Evolutionary conservation across 352 stramenopile genomes (phyloP).

Genomic region (Phytopythium kandeliae): DNA sequence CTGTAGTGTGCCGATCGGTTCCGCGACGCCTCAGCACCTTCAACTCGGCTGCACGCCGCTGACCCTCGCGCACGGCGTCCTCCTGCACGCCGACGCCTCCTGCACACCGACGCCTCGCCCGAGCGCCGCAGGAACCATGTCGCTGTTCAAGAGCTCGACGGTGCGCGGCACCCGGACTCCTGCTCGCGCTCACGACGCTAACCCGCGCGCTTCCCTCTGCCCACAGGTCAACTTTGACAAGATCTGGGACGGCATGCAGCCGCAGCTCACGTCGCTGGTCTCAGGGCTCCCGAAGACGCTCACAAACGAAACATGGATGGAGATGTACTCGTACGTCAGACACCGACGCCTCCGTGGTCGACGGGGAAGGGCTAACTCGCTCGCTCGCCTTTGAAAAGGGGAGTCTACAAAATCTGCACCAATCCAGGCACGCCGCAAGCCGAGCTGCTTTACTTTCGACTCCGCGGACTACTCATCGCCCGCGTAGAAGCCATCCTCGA

Average conservation of each 20-base stretch:
- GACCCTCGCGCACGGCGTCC: no score
- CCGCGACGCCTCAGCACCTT: no score
- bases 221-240: slow-evolving; percentile 81
- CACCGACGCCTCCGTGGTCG: background rate
- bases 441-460: slow-evolving; percentile 77
- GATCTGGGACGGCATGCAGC: slow-evolving; percentile 81
- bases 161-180: slow-evolving; percentile 1
- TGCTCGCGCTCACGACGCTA: background rate
- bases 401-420: slow-evolving; percentile 88
- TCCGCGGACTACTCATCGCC: slow-evolving; percentile 59
- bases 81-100: no score
- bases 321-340: slow-evolving; percentile 82
- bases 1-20: no score
- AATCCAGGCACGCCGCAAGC: slow-evolving; percentile 74
- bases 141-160: slow-evolving; percentile 74
- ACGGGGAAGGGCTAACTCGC: no score
- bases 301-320: slow-evolving; percentile 80
- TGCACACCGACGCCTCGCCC: no score
- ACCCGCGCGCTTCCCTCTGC: background rate
- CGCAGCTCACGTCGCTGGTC: slow-evolving; percentile 64
- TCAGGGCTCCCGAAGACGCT: slow-evolving; percentile 60
- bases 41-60: no score
- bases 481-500: slow-evolving; percentile 62
- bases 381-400: slow-evolving; percentile 17
- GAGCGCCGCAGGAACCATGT: slow-evolving; percentile 28